These are phyloP conservation scores for Dioszegia aurantiaca DNA, from an alignment of 768 basidiomycete species.

Conservation along the genomic window DNA sequence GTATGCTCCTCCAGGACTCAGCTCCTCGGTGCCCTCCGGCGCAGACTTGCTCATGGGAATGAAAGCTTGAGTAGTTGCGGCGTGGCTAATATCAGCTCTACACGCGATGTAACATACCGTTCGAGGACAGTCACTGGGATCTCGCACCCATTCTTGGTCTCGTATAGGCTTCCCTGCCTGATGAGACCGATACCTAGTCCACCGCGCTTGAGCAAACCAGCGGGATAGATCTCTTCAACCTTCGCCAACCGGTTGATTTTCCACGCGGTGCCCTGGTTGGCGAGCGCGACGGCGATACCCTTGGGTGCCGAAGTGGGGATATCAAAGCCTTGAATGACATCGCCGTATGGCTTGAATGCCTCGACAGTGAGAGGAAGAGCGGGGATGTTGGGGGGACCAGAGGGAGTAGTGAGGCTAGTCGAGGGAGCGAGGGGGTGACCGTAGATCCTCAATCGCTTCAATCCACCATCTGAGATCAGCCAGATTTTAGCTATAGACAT, in stretches of 20 bases:
- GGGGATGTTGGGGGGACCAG: slow-evolving; percentile 58
- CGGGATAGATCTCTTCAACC: slow-evolving; percentile 52
- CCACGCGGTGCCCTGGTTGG: slow-evolving; percentile 82
- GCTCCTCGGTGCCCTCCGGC: slow-evolving; percentile 54
- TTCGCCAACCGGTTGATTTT: slow-evolving; percentile 90
- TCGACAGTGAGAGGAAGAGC: slow-evolving; percentile 69
- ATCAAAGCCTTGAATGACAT: slow-evolving; percentile 83
- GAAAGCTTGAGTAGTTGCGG: slow-evolving; percentile 80
- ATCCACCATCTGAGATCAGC: slow-evolving; percentile 68
- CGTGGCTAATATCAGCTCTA: slow-evolving; percentile 24
- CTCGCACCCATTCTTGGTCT: slow-evolving; percentile 22
- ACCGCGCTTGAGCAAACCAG: slow-evolving; percentile 24
- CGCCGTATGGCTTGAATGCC: slow-evolving; percentile 82
- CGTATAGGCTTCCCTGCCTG: slow-evolving; percentile 23
- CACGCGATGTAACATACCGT: slow-evolving; percentile 20
- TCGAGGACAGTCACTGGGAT: slow-evolving; percentile 40
- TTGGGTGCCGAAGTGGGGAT: slow-evolving; percentile 66
- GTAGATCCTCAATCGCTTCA: slow-evolving; percentile 84
- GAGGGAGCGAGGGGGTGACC: slow-evolving; percentile 59
- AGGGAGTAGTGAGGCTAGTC: slow-evolving; percentile 15
- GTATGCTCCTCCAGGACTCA: slow-evolving; percentile 57
- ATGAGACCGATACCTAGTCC: slow-evolving; percentile 28
- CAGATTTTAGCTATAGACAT: slow-evolving; percentile 18
- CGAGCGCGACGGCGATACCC: slow-evolving; percentile 66
- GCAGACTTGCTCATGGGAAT: slow-evolving; percentile 58